phyloP scores from a whole-genome alignment of 495 filamentous ascomycete genomes.

The Neurospora sp. region DNA sequence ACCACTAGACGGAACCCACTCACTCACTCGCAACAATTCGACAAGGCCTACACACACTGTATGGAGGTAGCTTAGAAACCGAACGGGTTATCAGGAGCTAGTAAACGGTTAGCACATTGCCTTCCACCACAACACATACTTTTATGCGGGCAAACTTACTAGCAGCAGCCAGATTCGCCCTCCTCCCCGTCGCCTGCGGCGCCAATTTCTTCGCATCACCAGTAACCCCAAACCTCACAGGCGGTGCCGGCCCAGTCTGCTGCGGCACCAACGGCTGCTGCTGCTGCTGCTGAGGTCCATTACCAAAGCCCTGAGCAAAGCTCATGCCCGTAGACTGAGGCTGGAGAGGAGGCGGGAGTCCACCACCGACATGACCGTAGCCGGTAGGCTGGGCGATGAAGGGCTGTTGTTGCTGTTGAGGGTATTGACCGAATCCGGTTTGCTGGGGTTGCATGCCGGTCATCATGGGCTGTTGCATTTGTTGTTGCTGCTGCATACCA shows the following conservation, averaged over 20 bases:
- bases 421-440: conserved; percentile 37
- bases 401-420: neutral
- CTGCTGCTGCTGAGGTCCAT: conserved; percentile 43
- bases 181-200: conserved; percentile 80
- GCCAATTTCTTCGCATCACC: conserved; percentile 62
- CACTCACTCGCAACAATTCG: neutral
- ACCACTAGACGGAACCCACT: neutral
- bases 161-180: conserved; percentile 84
- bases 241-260: conserved; percentile 87
- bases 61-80: conserved; percentile 6
- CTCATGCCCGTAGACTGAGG: conserved; percentile 38
- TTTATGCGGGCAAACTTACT: conserved; percentile 52
- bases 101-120: neutral
- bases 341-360: conserved; percentile 38
- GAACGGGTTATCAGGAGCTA: conserved; percentile 19
- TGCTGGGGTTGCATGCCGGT: conserved; percentile 38
- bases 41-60: neutral
- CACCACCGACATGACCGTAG: neutral
- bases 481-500: conserved; percentile 30
- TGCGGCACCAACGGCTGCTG: conserved; percentile 64
- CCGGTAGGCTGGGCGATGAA: neutral
- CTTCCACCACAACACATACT: neutral
- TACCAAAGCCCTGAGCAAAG: conserved; percentile 46
- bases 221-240: conserved; percentile 78
- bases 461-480: conserved; percentile 29